Evolutionary conservation across 805 yeast species (phyloP).

Genomic region (Ogataea philodendri): DNA sequence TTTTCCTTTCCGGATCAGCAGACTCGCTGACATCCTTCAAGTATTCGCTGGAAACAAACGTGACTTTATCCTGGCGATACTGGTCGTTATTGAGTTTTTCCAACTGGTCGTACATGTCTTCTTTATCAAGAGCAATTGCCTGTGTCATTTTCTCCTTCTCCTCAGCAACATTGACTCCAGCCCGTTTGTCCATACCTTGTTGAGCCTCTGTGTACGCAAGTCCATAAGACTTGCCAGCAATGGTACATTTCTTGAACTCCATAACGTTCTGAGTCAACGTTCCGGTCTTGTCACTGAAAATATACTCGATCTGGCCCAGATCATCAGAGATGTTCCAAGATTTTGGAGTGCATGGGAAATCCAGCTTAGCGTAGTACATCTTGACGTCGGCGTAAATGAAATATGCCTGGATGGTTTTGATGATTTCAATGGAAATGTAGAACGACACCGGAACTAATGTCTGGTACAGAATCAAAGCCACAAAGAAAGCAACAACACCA

Average conservation of each 20-base stretch:
- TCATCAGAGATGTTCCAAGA: conserved; percentile 85
- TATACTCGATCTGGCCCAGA: conserved; percentile 78
- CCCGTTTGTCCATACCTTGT: conserved; percentile 66
- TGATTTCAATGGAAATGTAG: conserved; percentile 74
- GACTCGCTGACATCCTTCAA: conserved; percentile 45
- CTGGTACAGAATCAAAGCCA: conserved; percentile 70
- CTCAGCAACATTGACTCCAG: conserved; percentile 57
- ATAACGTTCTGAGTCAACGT: conserved; percentile 79
- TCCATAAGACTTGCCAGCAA: conserved; percentile 67
- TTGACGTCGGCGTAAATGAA: conserved; percentile 68
- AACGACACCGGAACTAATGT: conserved; percentile 78
- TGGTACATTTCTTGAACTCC: conserved; percentile 77
- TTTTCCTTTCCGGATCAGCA: conserved; percentile 41
- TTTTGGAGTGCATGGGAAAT: conserved; percentile 76
- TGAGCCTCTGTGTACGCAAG: conserved; percentile 76
- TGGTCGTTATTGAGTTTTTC: conserved; percentile 43
- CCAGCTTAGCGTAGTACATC: conserved; percentile 67
- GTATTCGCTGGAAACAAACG: conserved; percentile 62
- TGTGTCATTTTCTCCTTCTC: conserved; percentile 43
- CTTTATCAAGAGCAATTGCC: conserved; percentile 42
- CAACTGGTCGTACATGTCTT: conserved; percentile 47
- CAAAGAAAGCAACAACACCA: conserved; percentile 69
- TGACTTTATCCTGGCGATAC: conserved; percentile 47
- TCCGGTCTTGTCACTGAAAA: conserved; percentile 83
- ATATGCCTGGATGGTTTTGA: conserved; percentile 72